Base-by-base conservation (phyloP, 345 rosid species). In the Turritis glabra region DNA sequence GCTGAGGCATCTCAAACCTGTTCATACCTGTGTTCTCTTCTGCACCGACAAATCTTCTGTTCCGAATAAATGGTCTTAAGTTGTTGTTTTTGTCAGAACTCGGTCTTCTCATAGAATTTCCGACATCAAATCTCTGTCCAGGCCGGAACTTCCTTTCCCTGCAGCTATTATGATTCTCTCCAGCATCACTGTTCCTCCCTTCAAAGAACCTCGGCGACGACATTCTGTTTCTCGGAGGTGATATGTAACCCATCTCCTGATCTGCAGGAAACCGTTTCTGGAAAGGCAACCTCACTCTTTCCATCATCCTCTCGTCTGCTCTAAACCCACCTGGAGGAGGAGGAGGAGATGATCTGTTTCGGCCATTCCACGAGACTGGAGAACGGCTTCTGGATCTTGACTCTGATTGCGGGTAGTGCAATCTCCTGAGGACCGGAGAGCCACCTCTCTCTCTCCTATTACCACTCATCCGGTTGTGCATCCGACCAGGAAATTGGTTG, bases 301-400 rank as follows among this genome's bases (percentile, higher is more conserved):
- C 53, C 53, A 21, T 48, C 53, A 21, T 68, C 64, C 81, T 73
- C 17, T 64, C 73, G 7, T 78, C 74, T 23, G 70, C 68, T 77
- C 83, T 80, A 37, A 81, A 79, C 64, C 75, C 77, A 1, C 74
- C 74, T 0, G 80, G 82, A 17, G 85, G 81, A 3, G 59, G 14
- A 5, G 81, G 32, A 7, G 83, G 81, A 3, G 88, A 88, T 22
- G 88, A 84, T 72, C 87, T 82, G 54, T 83, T 86, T 13, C 83
- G 77, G 14, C 80, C 62, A 22, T 65, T 68, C 76, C 88, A 79
- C 23, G 86, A 64, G 37, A 60, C 48, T 10, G 92, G 92, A 1
- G 90, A 82, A 8, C 84, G 86, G 30, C 87, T 82, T 71, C 89
- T 82, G 26, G 89, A 86, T 58, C 87, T 85, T 12, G 90, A 84